Evolutionary conservation across 106 monocot genomes (phyloP).

Genomic region (Dendrobium officinale): DNA sequence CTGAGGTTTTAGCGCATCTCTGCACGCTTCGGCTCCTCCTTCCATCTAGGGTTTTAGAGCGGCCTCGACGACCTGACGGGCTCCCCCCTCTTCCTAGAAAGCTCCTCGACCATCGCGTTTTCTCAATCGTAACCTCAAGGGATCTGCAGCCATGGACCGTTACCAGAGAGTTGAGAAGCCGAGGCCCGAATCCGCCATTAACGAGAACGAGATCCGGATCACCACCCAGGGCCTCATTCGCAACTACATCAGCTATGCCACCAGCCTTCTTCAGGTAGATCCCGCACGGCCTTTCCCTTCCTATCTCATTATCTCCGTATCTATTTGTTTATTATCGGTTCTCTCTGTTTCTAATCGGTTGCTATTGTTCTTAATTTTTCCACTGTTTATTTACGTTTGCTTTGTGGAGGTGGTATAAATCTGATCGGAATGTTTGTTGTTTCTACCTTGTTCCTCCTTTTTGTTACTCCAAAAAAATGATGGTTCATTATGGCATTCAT

Average conservation of each 20-base stretch:
- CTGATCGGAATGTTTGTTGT: background rate
- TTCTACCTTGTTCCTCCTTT: background rate
- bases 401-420: background rate
- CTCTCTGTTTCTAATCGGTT: background rate
- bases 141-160: constrained; percentile 16
- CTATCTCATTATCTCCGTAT: background rate
- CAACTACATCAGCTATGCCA: constrained; percentile 45
- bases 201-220: constrained; percentile 51
- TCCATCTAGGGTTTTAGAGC: constrained; percentile 20
- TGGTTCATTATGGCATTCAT: constrained; percentile 1
- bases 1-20: constrained; percentile 14
- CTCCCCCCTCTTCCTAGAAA: background rate
- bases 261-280: constrained; percentile 42
- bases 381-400: background rate
- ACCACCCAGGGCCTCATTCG: constrained; percentile 40
- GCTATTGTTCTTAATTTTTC: background rate
- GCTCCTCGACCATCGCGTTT: background rate
- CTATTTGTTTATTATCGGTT: background rate
- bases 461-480: background rate
- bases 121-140: background rate
- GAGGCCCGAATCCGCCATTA: constrained; percentile 40
- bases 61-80: background rate
- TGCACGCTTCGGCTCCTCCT: background rate
- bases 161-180: constrained; percentile 35
- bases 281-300: background rate